These are phyloP conservation scores for Calonectria pseudoreteaudii DNA, from an alignment of 2,329 filamentous ascomycete genomes.

Conservation along the genomic window DNA sequence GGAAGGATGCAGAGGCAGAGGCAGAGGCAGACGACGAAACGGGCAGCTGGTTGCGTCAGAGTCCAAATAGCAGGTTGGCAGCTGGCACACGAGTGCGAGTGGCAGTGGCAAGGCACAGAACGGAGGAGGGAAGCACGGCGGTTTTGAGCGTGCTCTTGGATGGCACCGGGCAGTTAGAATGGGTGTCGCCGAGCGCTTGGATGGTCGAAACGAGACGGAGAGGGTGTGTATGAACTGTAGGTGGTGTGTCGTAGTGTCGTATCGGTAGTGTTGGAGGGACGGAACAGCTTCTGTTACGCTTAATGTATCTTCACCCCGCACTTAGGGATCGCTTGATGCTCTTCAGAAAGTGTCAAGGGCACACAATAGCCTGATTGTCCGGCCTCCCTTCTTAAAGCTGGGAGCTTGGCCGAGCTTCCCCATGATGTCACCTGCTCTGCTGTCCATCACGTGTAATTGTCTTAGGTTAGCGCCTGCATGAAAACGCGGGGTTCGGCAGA, in stretches of 20 bases:
- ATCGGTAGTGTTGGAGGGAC: slow-evolving; percentile 42
- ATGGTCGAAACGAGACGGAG: slow-evolving; percentile 38
- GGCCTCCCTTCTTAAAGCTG: slow-evolving; percentile 44
- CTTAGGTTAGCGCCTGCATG: slow-evolving; percentile 34
- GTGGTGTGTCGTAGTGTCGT: slow-evolving; percentile 14
- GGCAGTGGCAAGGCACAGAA: slow-evolving; percentile 39
- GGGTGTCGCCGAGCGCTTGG: slow-evolving; percentile 24
- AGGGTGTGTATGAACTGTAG: slow-evolving; percentile 19
- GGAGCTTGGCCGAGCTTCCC: slow-evolving; percentile 39
- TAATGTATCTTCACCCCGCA: slow-evolving; percentile 41
- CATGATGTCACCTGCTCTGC: slow-evolving; percentile 42
- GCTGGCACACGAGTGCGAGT: slow-evolving; percentile 16
- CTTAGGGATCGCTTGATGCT: slow-evolving; percentile 26
- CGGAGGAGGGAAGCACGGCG: slow-evolving; percentile 34
- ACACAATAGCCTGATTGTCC: slow-evolving; percentile 39
- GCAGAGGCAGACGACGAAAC: slow-evolving; percentile 34
- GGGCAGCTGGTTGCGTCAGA: slow-evolving; percentile 42
- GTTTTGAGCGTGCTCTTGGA: slow-evolving; percentile 39
- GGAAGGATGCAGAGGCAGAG: slow-evolving; percentile 14
- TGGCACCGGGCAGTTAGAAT: slow-evolving; percentile 24
- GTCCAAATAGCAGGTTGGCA: slow-evolving; percentile 33
- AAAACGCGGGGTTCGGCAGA: slow-evolving; percentile 44
- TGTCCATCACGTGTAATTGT: slow-evolving; percentile 38
- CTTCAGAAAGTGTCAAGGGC: slow-evolving; percentile 28
- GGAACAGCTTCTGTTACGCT: slow-evolving; percentile 44